Base-by-base conservation (phyloP, 371 early-diverging fungal genomes). In the Saksenaea vasiformis region DNA sequence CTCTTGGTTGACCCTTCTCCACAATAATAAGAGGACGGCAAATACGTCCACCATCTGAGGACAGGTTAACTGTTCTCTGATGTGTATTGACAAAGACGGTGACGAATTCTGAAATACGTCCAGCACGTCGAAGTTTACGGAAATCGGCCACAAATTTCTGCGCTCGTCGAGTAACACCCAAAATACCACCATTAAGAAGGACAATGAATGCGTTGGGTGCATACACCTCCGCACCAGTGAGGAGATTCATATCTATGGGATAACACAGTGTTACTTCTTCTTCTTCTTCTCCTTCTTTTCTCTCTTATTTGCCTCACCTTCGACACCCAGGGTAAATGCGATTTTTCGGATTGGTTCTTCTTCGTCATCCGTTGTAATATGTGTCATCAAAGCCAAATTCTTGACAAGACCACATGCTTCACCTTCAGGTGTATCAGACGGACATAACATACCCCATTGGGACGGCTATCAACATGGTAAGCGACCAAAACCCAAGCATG, bases 351-450 rank as follows among this genome's bases (percentile, higher is more conserved):
- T 84, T 2, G 93, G 88, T 8, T 84, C 90, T 67, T 93, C 91
- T 56, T 94, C 95, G 60, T 91, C 88, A 69, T 98, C 98, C 2
- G 96, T 97, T 0, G 99, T 99, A 78, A 99, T 98, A 82, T 99
- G 99, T 10, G 99, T 94, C 93, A 99, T 95, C 44, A 99, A 80
- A 0, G 99, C 99, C 80, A 99, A 83, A 69, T 99, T 99, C 86
- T 99, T 99, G 51, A 99, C 98, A 59, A 99, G 86, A 70, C 99
- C 99, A 82, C 99, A 99, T 0, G 96, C 96, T 86, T 99, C 99
- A 71, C 99, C 99, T 91, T 99, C 99, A 5, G 99, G 99, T 3
- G 99, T 99, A 79, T 99, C 99, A 0, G 96, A 93, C 0, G 99
- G 97, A 78, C 99, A 99, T 59, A 99, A 71, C 95, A 99, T 95